Conservation (phyloP, 352 stramenopile species). For the Phytophthora boehmeriae region DNA sequence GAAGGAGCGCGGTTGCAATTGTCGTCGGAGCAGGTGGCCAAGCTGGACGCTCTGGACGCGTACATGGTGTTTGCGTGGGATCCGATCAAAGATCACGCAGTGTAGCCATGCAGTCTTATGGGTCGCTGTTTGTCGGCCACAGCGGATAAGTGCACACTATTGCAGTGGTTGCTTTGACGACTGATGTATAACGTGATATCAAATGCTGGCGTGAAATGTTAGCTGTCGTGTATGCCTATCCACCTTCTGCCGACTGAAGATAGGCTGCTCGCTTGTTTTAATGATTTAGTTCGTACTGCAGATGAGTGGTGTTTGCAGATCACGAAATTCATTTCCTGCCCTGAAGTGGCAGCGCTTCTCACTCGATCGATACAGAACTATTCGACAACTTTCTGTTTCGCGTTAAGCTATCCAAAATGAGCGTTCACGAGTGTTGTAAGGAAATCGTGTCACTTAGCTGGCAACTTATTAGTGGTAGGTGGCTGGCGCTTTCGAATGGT, state of each 20-base stretch:
- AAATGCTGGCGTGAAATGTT: too few species aligned
- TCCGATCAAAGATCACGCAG: constrained; percentile 51
- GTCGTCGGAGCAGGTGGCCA: constrained; percentile 42
- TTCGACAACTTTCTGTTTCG: too few species aligned
- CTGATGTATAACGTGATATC: not conserved
- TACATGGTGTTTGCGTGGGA: constrained; percentile 66
- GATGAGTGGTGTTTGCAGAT: not conserved
- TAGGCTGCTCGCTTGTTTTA: not conserved
- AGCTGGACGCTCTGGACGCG: constrained; percentile 47
- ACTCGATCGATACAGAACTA: not conserved
- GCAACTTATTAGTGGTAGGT: too few species aligned
- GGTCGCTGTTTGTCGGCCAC: too few species aligned
- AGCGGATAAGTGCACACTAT: too few species aligned
- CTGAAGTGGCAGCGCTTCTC: not conserved
- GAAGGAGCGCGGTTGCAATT: constrained; percentile 42
- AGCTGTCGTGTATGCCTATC: too few species aligned
- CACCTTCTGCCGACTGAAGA: too few species aligned
- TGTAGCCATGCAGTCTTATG: constrained; percentile 22
- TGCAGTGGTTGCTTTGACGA: constrained; percentile 6
- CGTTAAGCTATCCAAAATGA: too few species aligned
- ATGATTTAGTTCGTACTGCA: not conserved
- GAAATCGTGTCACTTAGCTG: too few species aligned
- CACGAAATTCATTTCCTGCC: too few species aligned
- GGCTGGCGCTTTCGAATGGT: too few species aligned
- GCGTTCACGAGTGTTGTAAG: too few species aligned